Evolutionary conservation across 2,329 filamentous ascomycete species (phyloP).

Genomic region (Lasiodiplodia citricola): DNA sequence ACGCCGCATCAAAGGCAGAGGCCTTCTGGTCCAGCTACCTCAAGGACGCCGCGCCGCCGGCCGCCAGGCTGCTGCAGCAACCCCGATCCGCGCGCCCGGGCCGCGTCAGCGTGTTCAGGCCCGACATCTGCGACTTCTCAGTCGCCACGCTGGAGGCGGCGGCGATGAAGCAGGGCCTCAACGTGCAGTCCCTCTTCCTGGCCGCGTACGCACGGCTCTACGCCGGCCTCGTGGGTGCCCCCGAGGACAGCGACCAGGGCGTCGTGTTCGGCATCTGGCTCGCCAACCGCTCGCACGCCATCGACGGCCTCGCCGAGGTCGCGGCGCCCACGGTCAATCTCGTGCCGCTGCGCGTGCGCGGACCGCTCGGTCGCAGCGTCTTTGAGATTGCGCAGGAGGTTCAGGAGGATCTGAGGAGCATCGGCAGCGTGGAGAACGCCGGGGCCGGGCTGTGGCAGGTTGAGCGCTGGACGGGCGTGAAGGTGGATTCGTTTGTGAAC

Average conservation of each 20-base stretch:
- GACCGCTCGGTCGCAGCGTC: slow-evolving; percentile 28
- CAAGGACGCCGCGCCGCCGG: not conserved
- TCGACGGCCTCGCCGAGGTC: slow-evolving; percentile 56
- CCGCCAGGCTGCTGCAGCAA: not conserved
- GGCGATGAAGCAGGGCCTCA: slow-evolving; percentile 62
- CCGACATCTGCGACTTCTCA: slow-evolving; percentile 50
- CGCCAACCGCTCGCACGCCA: slow-evolving; percentile 70
- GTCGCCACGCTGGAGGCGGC: slow-evolving; percentile 44
- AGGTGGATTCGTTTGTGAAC: slow-evolving; percentile 78
- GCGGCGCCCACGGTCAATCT: slow-evolving; percentile 78
- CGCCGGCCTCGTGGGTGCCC: slow-evolving; percentile 38
- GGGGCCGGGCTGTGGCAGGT: slow-evolving; percentile 73
- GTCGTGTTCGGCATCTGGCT: slow-evolving; percentile 81
- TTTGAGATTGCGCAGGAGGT: slow-evolving; percentile 62
- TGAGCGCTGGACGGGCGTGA: slow-evolving; percentile 73
- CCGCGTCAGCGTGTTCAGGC: slow-evolving; percentile 55
- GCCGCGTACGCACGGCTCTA: slow-evolving; percentile 68
- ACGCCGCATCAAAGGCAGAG: slow-evolving; percentile 37
- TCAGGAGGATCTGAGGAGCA: slow-evolving; percentile 69
- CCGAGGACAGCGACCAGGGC: slow-evolving; percentile 36
- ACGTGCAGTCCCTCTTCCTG: slow-evolving; percentile 76
- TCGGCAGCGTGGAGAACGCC: slow-evolving; percentile 62
- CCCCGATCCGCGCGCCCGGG: slow-evolving; percentile 30
- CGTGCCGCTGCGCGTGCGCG: slow-evolving; percentile 69
- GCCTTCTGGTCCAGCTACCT: slow-evolving; percentile 61